Evolutionary conservation across 441 rosid genomes (phyloP), one percentile per base, ranked within the genome.

Genomic region (Iberis amara): DNA sequence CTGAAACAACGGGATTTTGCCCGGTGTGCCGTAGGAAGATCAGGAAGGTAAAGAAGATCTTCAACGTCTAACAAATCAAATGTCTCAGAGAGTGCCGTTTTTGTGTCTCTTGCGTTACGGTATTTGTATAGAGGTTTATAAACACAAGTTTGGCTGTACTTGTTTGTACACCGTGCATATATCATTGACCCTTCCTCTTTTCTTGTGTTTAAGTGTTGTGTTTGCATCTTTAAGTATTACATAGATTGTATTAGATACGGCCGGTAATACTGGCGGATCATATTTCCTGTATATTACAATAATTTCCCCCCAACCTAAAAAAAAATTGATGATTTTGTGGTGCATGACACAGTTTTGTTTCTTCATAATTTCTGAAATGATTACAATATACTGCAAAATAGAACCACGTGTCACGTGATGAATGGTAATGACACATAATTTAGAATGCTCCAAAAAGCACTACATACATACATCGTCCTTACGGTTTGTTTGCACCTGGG

Each of bases 1-100:
- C 76, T n/a, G 95, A 88, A 69, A 90, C 83, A 11, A 72, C 71
- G 5, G 94, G 96, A 7, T 80, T 78, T 11, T 91, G 95, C 62
- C 95, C 98, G 0, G 68, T 79, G 45, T 91, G 98, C 54, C 80
- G 73, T 12, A 73, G 85, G 72, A 78, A 71, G 47, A 88, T 91
- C 79, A 88, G 72, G 84, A 88, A 88, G 73, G 94, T 88, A 14
- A 76, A 90, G 79, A 85, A 74, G 81, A 87, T 91, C 69, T 91
- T 85, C 37, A 83, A 85, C 4, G 98, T 85, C 52, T 87, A 67
- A 73, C 65, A 28, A 11, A 0, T 11, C 28, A 12, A 52, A 14
- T 33, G 7, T 7, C 35, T 24, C 2, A 27, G 44, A 24, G 48
- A 32, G 51, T 30, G 31, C 39, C 35, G 28, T 31, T 24, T 24